A percentile compares a stretch with the other conserved stretches of the same genome.
phyloP scores from a whole-genome alignment of 1,139 yeast genomes.

The Spathaspora sp. region DNA sequence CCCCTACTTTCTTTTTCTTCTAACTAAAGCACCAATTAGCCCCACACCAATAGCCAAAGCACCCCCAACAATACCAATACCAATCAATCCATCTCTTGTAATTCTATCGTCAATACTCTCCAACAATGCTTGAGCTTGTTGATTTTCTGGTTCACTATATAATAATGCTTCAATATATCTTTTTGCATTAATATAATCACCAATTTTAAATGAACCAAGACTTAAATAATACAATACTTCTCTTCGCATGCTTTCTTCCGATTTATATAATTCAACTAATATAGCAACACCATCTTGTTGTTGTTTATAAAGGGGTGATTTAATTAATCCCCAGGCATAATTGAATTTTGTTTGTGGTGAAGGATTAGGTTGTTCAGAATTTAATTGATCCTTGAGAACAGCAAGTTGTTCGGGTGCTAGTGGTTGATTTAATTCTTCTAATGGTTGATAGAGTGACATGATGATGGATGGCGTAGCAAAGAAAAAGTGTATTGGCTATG shows the following conservation, averaged over 20 bases:
- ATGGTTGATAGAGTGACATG: slow-evolving; percentile 33
- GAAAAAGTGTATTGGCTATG: too few relatives aligned
- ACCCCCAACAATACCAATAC: slow-evolving; percentile 84
- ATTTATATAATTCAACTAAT: slow-evolving; percentile 71
- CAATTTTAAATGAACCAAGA: slow-evolving; percentile 83
- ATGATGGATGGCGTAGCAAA: not conserved
- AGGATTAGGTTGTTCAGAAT: slow-evolving; percentile 77
- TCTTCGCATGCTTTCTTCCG: slow-evolving; percentile 78
- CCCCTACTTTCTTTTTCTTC: slow-evolving; percentile 27
- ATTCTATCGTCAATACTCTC: slow-evolving; percentile 80
- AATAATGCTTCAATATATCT: slow-evolving; percentile 79
- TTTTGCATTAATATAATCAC: slow-evolving; percentile 84
- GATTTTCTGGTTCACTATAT: slow-evolving; percentile 77
- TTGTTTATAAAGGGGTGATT: slow-evolving; percentile 57
- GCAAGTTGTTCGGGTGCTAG: slow-evolving; percentile 73
- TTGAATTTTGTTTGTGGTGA: slow-evolving; percentile 85
- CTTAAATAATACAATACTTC: slow-evolving; percentile 89
- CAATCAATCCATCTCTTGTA: slow-evolving; percentile 83
- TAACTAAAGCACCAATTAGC: slow-evolving; percentile 55
- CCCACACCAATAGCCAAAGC: slow-evolving; percentile 82
- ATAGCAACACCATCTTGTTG: slow-evolving; percentile 80
- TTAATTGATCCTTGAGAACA: slow-evolving; percentile 73
- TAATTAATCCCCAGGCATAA: slow-evolving; percentile 94
- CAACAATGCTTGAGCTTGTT: slow-evolving; percentile 71
- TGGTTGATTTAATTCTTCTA: slow-evolving; percentile 52